Base-by-base conservation (phyloP, 257 asterid genomes). In the Pogostemon cablin region DNA sequence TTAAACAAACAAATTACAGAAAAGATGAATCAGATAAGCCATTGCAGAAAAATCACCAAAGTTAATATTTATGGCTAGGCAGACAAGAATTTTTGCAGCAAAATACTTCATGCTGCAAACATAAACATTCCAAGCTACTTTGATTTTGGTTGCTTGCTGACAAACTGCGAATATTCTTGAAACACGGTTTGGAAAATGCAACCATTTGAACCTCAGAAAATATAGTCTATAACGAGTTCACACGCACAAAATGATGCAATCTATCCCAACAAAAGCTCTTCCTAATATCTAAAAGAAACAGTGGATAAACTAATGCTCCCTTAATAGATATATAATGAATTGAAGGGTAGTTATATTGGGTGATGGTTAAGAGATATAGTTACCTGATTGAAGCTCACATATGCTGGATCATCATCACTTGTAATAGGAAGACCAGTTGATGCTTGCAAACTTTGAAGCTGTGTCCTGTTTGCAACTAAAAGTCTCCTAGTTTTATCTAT, bases 401-500 rank as follows among this genome's bases (percentile, higher is more conserved):
- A 91, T 7, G 91, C 87, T 53, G 83, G 79, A 78, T 89, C 96
- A 71, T 79, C 86, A 81, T 90, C 95, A 59, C 62, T 68, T 5
- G 84, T 69, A 57, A 86, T 77, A 39, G 88, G 88, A 78, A 73
- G 61, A 25, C 96, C 92, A 0, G 90, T 67, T 11, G 92, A 87
- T 44, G 82, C 71, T 85, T 87, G 96, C 83, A 91, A 72, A 75
- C 82, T 86, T 71, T 91, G 97, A 80, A 93, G 65, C 74, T 59
- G 56, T 64, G 89, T 78, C 74, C 96, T 86, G 84, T 91, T 93
- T 57, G 96, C 96, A 2, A 91, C 96, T 78, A 93, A 81, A 72
- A 86, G 78, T 57, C 83, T 83, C 81, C 86, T 86, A 56, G 96
- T 95, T 82, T 87, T 85, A 85, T 93, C 98, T 69, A 93, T 89